Base-by-base conservation (phyloP, 192 early-diverging fungal genomes). In the Backusella sp. region DNA sequence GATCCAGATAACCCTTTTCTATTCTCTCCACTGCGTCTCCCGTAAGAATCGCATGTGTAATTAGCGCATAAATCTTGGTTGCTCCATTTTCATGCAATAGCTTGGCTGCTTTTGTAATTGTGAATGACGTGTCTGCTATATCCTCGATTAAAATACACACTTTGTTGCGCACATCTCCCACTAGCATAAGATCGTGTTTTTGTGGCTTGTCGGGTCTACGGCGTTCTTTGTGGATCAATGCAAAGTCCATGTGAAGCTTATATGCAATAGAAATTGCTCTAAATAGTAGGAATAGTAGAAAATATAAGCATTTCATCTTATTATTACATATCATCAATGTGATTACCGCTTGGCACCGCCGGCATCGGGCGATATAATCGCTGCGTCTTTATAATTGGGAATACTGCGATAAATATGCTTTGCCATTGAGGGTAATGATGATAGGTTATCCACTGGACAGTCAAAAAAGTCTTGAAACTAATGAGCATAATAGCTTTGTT, bases 331-430 rank as follows among this genome's bases (percentile, higher is more conserved):
- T n/a, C n/a, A n/a, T n/a, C 41, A n/a, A 2, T 39, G 70, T 19
- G n/a, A 65, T 35, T 79, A 93, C 91, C 96, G 89, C 82, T 99
- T 99, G 52, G 97, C 97, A 30, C 97, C 97, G 75, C 97, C 97
- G 23, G 97, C 97, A 85, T 99, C 97, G 14, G 97, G 97, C 4
- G 96, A 97, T 21, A 99, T 96, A 73, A 99, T 94, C 11, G 98
- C 94, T 14, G 91, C 94, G 44, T 94, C 84, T 76, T 93, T 90
- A 84, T 85, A 93, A 80, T 93, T 88, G 41, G 94, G 93, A 80
- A 99, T 95, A 36, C 91, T 90, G 72, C 92, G 91, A 68, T 88
- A 85, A 77, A 99, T 97, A 86, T 95, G 96, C 80, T 94, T 94
- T 67, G 94, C 86, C 79, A 94, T 95, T 59, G 89, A 86, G 6